A percentile compares a stretch with the other conserved stretches of the same genome.
phyloP scores from a whole-genome alignment of 169 alveolate species.

The Cryptosporidium felis region DNA sequence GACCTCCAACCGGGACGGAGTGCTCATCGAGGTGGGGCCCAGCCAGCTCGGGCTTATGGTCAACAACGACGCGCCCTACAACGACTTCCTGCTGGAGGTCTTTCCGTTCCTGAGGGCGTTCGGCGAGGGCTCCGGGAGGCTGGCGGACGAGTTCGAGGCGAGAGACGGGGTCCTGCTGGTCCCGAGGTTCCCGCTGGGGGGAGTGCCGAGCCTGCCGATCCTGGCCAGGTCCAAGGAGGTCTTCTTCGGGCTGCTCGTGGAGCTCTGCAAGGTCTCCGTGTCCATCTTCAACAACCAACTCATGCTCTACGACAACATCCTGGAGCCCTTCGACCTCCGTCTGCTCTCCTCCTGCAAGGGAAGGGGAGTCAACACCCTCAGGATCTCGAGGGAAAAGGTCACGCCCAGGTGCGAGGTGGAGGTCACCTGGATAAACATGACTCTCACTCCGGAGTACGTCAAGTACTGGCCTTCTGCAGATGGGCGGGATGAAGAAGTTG shows the following conservation, averaged over 20 bases:
- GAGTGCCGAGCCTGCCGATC: slow-evolving; percentile 42
- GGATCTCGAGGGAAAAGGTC: slow-evolving; percentile 14
- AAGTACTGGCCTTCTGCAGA: slow-evolving; percentile 9
- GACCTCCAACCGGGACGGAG: slow-evolving; percentile 38
- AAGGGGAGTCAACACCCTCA: background rate
- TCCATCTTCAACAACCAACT: slow-evolving; percentile 31
- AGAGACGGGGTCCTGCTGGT: slow-evolving; percentile 18
- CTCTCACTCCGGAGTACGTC: slow-evolving; percentile 55
- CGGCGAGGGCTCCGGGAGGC: background rate
- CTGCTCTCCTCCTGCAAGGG: slow-evolving; percentile 20
- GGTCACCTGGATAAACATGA: slow-evolving; percentile 51
- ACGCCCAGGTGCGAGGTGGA: slow-evolving; percentile 8
- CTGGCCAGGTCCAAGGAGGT: slow-evolving; percentile 12
- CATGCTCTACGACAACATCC: slow-evolving; percentile 46
- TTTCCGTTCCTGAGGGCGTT: slow-evolving; percentile 15
- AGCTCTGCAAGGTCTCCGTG: slow-evolving; percentile 23
- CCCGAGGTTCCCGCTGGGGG: slow-evolving; percentile 19
- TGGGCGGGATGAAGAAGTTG: slow-evolving; percentile 42
- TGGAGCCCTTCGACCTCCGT: slow-evolving; percentile 52
- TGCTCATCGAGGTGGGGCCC: background rate
- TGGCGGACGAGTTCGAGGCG: slow-evolving; percentile 4
- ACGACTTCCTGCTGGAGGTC: background rate
- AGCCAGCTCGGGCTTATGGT: slow-evolving; percentile 37
- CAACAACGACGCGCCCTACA: slow-evolving; percentile 6
- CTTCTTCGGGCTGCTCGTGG: slow-evolving; percentile 17